Evolutionary conservation across 2,329 filamentous ascomycete genomes (phyloP), one percentile per base, ranked within the genome.

Genomic region (Monilinia aucupariae): DNA sequence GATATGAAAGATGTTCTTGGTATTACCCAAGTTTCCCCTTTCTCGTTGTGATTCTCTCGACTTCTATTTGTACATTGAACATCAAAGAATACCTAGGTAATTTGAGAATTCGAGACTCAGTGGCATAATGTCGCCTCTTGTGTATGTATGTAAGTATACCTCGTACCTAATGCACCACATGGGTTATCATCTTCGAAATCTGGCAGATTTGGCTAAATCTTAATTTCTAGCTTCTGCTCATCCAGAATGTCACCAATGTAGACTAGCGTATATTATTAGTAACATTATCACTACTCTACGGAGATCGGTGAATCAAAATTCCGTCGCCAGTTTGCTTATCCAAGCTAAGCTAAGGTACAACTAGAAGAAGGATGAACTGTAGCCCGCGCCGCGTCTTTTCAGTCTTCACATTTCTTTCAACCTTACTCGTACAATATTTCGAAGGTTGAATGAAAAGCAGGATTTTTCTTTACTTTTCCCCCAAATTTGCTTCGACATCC

Each of bases 1-100:
- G 37, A 58, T 43, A 49, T 56, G 53, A 62, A 34, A 49, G 60
- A 43, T 62, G 45, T 62, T 41, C 60, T 54, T 61, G 50, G 37
- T 45, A 17, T 41, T 34, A 45, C 30, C 34, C 53, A 62, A 49
- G 30, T 41, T 27, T 25, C 32, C 22, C 52, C 59, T 56, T 47
- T 47, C 50, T 37, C 34, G 48, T 61, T 61, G 43, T 61, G 30
- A 47, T 47, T 47, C 20, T 58, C 20, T 56, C n/a, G 27, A 12
- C 30, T 45, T 47, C 41, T 56, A 56, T 47, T 56, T 47, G 27
- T 25, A 47, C 41, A 48, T 58, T 56, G 54, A 47, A 47, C 43
- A 56, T 56, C 15, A 41, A 47, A 34, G 30, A 32, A 47, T 58
- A 39, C 37, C 37, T 15, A 39, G 37, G 37, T 39, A 25, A 10